phyloP scores from a whole-genome alignment of 1,284 basidiomycete species.

The Nidula niveotomentosa region DNA sequence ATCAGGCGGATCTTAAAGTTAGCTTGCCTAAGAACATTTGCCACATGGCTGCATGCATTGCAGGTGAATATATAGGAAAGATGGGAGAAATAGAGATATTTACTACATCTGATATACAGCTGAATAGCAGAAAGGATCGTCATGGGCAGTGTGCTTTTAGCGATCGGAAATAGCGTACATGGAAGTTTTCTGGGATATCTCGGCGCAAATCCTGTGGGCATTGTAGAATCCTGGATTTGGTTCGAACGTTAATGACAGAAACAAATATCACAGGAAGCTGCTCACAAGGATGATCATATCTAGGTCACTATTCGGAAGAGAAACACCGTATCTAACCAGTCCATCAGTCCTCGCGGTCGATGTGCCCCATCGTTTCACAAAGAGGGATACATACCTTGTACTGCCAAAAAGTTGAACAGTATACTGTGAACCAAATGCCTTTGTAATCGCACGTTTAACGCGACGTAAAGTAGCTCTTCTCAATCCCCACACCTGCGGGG shows the following conservation, averaged over 20 bases:
- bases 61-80: neutral
- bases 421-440: slow-evolving; percentile 33
- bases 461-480: neutral
- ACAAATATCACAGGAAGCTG: neutral
- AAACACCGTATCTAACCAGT: slow-evolving; percentile 37
- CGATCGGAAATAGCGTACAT: slow-evolving; percentile 18
- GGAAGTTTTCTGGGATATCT: slow-evolving; percentile 17
- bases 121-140: slow-evolving; percentile 9
- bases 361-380: too few species aligned
- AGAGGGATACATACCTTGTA: slow-evolving; percentile 29
- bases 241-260: neutral
- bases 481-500: too few species aligned
- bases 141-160: neutral
- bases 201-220: slow-evolving; percentile 32
- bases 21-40: slow-evolving; percentile 18
- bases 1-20: slow-evolving; percentile 34
- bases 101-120: slow-evolving; percentile 37
- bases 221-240: slow-evolving; percentile 33
- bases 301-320: slow-evolving; percentile 38
- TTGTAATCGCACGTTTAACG: slow-evolving; percentile 23
- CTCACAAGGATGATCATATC: slow-evolving; percentile 51
- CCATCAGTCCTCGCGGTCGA: neutral
- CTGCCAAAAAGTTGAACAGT: slow-evolving; percentile 45
- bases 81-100: slow-evolving; percentile 2
- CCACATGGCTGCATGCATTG: slow-evolving; percentile 28